These are phyloP conservation scores for Brasenia schreberi DNA, from an alignment of 164 flowering plant species.

Conservation along the genomic window DNA sequence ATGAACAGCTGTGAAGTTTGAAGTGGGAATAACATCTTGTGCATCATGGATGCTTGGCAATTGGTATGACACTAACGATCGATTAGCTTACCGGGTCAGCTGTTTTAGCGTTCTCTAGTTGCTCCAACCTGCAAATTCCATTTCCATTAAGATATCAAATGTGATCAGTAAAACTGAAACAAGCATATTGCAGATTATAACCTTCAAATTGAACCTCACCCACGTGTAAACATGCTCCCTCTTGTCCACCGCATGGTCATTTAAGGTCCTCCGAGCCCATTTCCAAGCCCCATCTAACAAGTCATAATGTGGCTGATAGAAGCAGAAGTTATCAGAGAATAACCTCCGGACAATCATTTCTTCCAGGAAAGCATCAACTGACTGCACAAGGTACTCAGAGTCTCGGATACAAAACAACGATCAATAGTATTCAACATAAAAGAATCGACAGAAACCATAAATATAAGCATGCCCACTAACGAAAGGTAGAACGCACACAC, in stretches of 20 bases:
- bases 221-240: constrained; percentile 83
- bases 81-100: constrained; percentile 66
- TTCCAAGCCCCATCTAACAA: constrained; percentile 87
- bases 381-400: constrained; percentile 26
- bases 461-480: too few relatives aligned
- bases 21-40: not conserved
- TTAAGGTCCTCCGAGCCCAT: constrained; percentile 83
- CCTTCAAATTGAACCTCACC: constrained; percentile 10
- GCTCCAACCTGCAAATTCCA: constrained; percentile 54
- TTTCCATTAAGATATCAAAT: not conserved
- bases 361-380: constrained; percentile 80
- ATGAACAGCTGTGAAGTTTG: not conserved
- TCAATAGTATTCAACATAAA: too few relatives aligned
- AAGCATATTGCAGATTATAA: not conserved
- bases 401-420: too few relatives aligned
- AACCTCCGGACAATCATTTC: constrained; percentile 89
- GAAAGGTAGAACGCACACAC: too few relatives aligned
- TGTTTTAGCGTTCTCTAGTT: constrained; percentile 85
- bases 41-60: not conserved
- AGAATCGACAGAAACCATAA: too few relatives aligned
- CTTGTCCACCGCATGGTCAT: constrained; percentile 80
- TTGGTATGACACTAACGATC: not conserved
- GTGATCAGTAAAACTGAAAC: not conserved
- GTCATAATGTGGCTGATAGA: constrained; percentile 81
- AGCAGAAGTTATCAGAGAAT: constrained; percentile 94